A percentile compares a stretch with the other conserved stretches of the same genome.
These are phyloP conservation scores for Verticillium klebahnii DNA, from an alignment of 2,329 filamentous ascomycete species.

Conservation along the genomic window DNA sequence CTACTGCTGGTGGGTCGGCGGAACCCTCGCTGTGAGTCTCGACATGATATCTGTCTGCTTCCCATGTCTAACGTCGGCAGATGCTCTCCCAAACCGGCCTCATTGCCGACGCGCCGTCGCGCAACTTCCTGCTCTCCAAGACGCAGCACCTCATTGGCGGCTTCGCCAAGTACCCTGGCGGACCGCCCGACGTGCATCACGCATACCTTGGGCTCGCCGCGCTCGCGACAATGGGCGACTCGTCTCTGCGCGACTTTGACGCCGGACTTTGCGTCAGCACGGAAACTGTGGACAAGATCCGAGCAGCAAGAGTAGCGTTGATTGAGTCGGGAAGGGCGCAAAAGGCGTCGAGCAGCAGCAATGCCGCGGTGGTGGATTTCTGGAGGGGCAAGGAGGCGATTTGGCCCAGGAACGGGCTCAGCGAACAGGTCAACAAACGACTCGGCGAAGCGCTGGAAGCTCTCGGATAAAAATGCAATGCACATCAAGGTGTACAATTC, in stretches of 20 bases:
- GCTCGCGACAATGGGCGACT: constrained; percentile 68
- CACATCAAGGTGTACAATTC: neutral
- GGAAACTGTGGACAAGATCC: constrained; percentile 47
- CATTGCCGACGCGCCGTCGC: constrained; percentile 55
- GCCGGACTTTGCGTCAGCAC: constrained; percentile 70
- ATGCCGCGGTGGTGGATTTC: neutral
- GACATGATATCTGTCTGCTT: constrained; percentile 8
- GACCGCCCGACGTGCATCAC: constrained; percentile 77
- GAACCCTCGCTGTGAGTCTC: constrained; percentile 45
- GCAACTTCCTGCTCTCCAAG: constrained; percentile 77
- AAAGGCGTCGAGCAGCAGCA: neutral
- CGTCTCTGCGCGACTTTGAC: constrained; percentile 66
- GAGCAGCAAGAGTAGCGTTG: constrained; percentile 37
- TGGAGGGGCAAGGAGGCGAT: constrained; percentile 1
- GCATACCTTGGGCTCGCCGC: constrained; percentile 83
- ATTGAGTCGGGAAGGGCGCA: constrained; percentile 9
- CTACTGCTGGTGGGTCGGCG: constrained; percentile 89
- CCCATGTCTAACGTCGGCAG: constrained; percentile 22
- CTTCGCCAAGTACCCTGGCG: constrained; percentile 68
- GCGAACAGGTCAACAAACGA: neutral
- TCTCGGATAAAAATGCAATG: neutral
- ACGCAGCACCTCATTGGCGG: constrained; percentile 84
- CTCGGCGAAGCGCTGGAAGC: neutral
- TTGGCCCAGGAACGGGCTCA: neutral
- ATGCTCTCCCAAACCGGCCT: constrained; percentile 55